Percentiles rank a stretch among this genome's conserved stretches.
phyloP scores from a whole-genome alignment of 139 green algal species.

The Closterium sp. region DNA sequence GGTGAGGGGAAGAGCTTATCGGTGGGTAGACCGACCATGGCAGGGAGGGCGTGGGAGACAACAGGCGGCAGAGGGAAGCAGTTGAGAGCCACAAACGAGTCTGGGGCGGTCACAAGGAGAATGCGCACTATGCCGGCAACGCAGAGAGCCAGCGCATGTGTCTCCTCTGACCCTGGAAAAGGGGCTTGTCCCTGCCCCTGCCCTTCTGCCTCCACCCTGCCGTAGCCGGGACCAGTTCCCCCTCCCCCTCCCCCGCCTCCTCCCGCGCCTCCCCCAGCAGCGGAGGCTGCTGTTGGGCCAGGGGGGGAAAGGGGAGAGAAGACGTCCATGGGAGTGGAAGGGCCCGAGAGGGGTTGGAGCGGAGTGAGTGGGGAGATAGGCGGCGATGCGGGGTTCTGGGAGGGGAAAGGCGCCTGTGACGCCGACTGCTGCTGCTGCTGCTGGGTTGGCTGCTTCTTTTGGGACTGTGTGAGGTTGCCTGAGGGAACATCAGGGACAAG shows the following conservation, averaged over 20 bases:
- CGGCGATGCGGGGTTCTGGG: background rate
- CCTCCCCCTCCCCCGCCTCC: background rate
- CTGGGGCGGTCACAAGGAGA: background rate
- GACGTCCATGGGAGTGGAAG: background rate
- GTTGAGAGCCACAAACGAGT: slow-evolving; percentile 1
- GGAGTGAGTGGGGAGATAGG: background rate
- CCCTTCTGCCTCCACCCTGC: background rate
- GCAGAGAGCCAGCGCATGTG: background rate
- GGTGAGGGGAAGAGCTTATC: background rate
- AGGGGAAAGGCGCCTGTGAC: background rate
- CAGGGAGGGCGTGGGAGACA: background rate
- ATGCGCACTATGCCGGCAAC: background rate
- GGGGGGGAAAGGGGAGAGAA: background rate
- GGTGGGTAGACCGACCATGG: background rate
- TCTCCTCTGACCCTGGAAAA: background rate
- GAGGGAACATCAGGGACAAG: no score
- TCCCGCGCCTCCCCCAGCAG: background rate
- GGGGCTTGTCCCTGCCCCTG: background rate
- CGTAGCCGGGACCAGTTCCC: background rate
- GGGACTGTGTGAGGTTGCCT: background rate
- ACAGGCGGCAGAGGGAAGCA: background rate
- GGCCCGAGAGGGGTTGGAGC: background rate
- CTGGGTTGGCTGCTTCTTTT: background rate
- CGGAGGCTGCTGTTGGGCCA: background rate
- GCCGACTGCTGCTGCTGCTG: background rate